phyloP scores from a whole-genome alignment of 169 alveolate species.

The Eimeria mitis region DNA sequence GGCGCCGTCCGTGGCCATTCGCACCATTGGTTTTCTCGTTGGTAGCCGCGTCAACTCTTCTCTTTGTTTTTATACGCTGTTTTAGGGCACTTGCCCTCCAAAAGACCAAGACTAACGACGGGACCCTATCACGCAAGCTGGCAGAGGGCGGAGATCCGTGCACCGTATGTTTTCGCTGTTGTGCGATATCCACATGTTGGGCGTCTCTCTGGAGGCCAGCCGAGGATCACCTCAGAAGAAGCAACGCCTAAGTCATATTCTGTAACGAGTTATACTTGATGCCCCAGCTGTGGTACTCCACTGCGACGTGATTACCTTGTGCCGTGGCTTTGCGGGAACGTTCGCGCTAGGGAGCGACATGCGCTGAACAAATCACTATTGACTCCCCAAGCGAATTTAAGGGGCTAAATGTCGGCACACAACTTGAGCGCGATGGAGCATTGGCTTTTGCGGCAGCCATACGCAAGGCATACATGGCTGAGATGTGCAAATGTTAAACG shows the following conservation, averaged over 20 bases:
- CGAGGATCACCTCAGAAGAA: background rate
- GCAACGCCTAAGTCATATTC: background rate
- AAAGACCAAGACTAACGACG: background rate
- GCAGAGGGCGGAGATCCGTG: background rate
- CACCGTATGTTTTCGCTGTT: background rate
- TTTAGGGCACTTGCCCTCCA: background rate
- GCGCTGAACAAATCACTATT: no score
- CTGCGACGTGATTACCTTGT: background rate
- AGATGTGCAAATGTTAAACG: no score
- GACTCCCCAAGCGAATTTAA: no score
- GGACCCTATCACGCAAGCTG: background rate
- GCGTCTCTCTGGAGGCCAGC: background rate
- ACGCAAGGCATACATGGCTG: no score
- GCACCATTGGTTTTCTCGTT: background rate
- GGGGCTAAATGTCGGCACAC: no score
- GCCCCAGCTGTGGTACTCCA: background rate
- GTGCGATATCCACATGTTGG: background rate
- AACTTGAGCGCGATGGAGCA: no score
- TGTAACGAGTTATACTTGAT: background rate
- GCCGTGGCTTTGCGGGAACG: background rate
- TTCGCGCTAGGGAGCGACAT: background rate
- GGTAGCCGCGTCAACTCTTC: background rate
- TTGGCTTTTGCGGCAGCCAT: no score
- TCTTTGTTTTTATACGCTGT: background rate
- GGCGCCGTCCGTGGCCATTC: background rate